Evolutionary conservation across 2,329 filamentous ascomycete species (phyloP), one percentile per base, ranked within the genome.

Genomic region (Aaosphaeria arxii): DNA sequence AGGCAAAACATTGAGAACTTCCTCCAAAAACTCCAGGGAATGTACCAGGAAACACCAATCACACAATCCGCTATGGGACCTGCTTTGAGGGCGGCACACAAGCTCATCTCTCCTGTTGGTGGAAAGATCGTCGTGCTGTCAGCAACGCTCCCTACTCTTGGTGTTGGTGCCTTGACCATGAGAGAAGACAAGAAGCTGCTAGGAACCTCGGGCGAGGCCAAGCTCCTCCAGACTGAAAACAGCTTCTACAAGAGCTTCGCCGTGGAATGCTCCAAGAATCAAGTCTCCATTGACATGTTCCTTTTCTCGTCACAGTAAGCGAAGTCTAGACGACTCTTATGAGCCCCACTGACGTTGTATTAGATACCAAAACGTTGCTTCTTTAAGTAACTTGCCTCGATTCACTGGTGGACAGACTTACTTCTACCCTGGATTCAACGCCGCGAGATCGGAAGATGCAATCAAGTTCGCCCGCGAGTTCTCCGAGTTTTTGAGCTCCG

Each of bases 201-300:
- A 28, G 94, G 94, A 33, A 99, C 94, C 1, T 91, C 87, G 57
- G 96, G 96, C 71, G 94, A 99, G 70, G 90, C 83, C 56, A 78
- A 81, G 52, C 80, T 99, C 31, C 77, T 99, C 45, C 92, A 97
- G 70, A 96, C 94, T 0, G 88, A 84, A 38, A 96, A 91, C 75
- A 91, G 89, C 65, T 99, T 97, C 73, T 99, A 97, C 81, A 99
- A 99, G 79, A 95, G 89, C 63, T 99, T 99, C 64, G 94, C 94
- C 0, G 94, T 99, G 3, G 94, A 99, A 69, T 99, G 94, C 73
- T 96, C 91, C 35, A 99, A 99, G 77, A 95, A 95, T 58, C 94
- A 99, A 72, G 94, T 99, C 30, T 97, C 91, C 0, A 91, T 99
- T 35, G 65, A 69, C 46, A 69, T 69, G 65, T 69, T 69, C 52